These are phyloP conservation scores for Meredithiella fracta DNA, from an alignment of 2,329 filamentous ascomycete genomes.

Conservation along the genomic window DNA sequence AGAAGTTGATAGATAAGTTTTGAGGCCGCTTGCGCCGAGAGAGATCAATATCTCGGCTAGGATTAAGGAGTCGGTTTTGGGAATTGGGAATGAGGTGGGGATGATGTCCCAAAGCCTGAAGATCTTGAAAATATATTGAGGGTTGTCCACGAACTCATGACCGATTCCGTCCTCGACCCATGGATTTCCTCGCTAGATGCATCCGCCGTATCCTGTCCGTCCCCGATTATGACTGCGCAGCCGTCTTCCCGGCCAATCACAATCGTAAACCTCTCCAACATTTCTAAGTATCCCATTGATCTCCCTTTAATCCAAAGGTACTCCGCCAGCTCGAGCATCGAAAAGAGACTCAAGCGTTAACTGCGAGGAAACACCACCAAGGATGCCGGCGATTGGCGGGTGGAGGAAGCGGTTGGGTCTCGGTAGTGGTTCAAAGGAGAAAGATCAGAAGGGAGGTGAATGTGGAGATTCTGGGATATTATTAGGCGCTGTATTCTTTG, in stretches of 20 bases:
- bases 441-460: not conserved
- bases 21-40: slow-evolving; percentile 68
- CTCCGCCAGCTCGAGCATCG: not conserved
- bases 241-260: not conserved
- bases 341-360: not conserved
- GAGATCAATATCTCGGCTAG: slow-evolving; percentile 82
- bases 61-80: slow-evolving; percentile 46
- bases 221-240: not conserved
- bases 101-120: slow-evolving; percentile 59
- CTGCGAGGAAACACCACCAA: slow-evolving; percentile 16
- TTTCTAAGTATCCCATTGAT: not conserved
- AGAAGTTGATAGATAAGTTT: slow-evolving; percentile 75
- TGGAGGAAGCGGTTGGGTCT: not conserved
- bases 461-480: not conserved
- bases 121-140: slow-evolving; percentile 66
- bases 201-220: not conserved
- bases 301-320: not conserved
- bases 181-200: slow-evolving; percentile 38
- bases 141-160: slow-evolving; percentile 93
- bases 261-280: not conserved
- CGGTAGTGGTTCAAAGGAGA: not conserved
- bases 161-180: slow-evolving; percentile 82
- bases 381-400: slow-evolving; percentile 19
- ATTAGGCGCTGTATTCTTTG: not conserved
- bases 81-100: slow-evolving; percentile 18